Base-by-base conservation (phyloP, 768 basidiomycete species). In the Russula sp. region DNA sequence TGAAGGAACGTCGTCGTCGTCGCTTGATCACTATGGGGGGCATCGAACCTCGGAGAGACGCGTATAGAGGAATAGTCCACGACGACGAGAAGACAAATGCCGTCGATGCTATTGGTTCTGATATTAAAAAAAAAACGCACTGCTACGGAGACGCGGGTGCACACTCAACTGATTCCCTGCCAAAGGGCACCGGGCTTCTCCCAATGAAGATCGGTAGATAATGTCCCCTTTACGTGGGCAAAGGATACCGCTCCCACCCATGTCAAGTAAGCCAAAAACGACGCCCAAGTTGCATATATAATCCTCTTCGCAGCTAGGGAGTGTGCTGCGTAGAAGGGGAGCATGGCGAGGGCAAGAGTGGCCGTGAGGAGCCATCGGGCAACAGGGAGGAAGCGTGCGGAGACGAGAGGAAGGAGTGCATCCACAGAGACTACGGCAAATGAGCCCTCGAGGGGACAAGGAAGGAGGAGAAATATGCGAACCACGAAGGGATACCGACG, bases 401-500 rank as follows among this genome's bases (percentile, higher is more conserved):
- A 75, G 50, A 86, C 63, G 54, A 85, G 70, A 4, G 81, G 81
- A 46, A 82, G 71, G 2, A 83, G 70, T 16, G 75, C 73, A 66
- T 83, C 78, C 45, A 81, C 78, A 52, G 83, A 80, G 68, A 82
- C 87, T 88, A 65, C 32, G 46, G 22, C 20, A 59, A 11, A 55
- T 69, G 46, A 70, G 68, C 58, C 50, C 59, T 58, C 38, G 7
- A n/a, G 64, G 41, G 59, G 11, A 55, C 42, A 39, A 56, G 7
- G 34, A 35, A 54, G 64, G 14, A 54, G 43, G n/a, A 20, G 16
- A 25, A 43, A 78, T 35, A 16, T 47, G 20, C 86, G 66, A 63
- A 89, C 88, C 80, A 61, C 82, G 80, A 57, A 90, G 75, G 74
- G 88, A 90, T 63, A 86, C 74, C 3, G 82, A 75, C 5, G 82